Conservation (phyloP, 371 early-diverging fungal species). For the Batkoa obscura region DNA sequence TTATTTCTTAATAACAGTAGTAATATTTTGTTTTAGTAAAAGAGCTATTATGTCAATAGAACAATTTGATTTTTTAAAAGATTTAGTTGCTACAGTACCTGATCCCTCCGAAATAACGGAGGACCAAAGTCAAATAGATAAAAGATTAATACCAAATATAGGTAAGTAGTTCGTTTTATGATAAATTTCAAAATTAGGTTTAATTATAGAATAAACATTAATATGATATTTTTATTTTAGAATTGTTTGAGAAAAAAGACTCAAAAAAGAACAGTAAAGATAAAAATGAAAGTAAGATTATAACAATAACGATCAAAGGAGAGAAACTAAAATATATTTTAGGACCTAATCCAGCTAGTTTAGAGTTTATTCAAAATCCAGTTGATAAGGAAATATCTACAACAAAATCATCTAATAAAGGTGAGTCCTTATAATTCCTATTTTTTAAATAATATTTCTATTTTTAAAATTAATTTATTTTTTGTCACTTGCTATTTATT, state of each 20-base stretch:
- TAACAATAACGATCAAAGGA: too few relatives aligned
- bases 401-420: neutral
- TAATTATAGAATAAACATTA: neutral
- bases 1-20: neutral
- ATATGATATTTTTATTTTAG: neutral
- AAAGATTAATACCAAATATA: neutral
- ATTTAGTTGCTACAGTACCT: conserved; percentile 66
- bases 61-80: conserved; percentile 84
- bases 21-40: conserved; percentile 31
- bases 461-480: neutral
- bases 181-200: neutral
- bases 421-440: neutral
- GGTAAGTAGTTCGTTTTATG: neutral
- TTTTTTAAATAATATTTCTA: neutral
- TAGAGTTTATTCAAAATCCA: neutral
- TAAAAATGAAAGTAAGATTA: too few relatives aligned
- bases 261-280: neutral
- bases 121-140: neutral
- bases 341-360: neutral
- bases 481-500: neutral
- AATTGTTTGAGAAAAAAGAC: neutral
- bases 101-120: conserved; percentile 30
- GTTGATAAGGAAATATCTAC: neutral
- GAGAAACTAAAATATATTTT: too few relatives aligned
- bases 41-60: conserved; percentile 63